Percentiles rank a stretch among this genome's conserved stretches.
Evolutionary conservation across 1,284 basidiomycete genomes (phyloP).

Genomic region (Tilletia setariae): DNA sequence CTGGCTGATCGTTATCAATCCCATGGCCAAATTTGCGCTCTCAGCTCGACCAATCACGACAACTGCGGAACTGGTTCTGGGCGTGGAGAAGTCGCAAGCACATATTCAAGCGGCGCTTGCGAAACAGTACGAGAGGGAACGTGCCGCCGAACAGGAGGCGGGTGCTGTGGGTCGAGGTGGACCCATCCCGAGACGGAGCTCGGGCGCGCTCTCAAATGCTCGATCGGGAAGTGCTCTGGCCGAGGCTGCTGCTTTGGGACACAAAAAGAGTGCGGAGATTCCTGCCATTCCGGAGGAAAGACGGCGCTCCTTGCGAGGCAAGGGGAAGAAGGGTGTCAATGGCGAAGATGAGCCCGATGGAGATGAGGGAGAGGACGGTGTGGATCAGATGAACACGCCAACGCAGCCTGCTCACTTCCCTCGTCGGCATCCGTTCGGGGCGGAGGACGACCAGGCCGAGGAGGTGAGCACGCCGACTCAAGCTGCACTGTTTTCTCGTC

Average conservation of each 20-base stretch:
- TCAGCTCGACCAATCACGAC: constrained; percentile 66
- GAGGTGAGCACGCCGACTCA: constrained; percentile 2
- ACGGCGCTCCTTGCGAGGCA: neutral
- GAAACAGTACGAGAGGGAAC: neutral
- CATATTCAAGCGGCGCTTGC: neutral
- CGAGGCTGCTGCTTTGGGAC: neutral
- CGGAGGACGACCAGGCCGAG: neutral
- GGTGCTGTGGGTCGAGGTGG: neutral
- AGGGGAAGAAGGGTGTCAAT: neutral
- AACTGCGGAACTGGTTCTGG: constrained; percentile 47
- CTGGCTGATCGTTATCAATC: constrained; percentile 82
- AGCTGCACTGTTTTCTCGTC: neutral
- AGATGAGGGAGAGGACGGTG: neutral
- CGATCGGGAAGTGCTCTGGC: neutral
- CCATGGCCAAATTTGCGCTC: constrained; percentile 75
- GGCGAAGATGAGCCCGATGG: too few relatives aligned
- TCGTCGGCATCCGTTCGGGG: neutral
- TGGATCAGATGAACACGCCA: neutral
- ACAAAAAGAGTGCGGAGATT: neutral
- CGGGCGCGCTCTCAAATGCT: neutral
- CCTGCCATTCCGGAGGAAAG: neutral
- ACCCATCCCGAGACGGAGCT: constrained; percentile 14
- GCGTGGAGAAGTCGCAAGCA: constrained; percentile 29
- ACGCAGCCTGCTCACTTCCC: neutral
- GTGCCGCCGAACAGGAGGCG: neutral